Evolutionary conservation across 2,329 filamentous ascomycete genomes (phyloP).

Genomic region (Thielaviopsis cerberus): DNA sequence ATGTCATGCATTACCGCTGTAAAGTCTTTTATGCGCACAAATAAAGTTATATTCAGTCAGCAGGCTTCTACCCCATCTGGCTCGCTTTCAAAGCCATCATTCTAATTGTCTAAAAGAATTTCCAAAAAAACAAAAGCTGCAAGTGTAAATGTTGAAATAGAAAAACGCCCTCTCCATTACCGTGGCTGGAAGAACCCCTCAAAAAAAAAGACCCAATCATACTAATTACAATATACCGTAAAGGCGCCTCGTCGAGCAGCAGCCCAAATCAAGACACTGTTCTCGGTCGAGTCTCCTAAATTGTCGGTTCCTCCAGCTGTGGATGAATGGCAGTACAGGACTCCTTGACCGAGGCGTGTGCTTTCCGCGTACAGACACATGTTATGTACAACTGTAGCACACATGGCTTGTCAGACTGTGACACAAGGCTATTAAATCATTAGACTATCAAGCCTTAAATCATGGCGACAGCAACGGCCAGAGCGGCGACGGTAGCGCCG

Average conservation of each 20-base stretch:
- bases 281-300: neutral
- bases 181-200: neutral
- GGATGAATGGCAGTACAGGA: neutral
- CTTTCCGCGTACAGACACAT: neutral
- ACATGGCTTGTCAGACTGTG: neutral
- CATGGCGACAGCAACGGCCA: conserved; percentile 10
- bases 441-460: conserved; percentile 6
- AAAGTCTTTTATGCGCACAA: too few relatives aligned
- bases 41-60: too few relatives aligned
- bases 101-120: neutral
- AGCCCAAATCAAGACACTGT: neutral
- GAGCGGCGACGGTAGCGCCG: conserved; percentile 7
- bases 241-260: neutral
- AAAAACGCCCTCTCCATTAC: neutral
- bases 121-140: neutral
- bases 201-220: neutral
- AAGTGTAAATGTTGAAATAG: neutral
- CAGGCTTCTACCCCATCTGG: too few relatives aligned
- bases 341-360: neutral
- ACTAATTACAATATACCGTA: neutral
- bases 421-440: neutral
- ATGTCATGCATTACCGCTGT: too few relatives aligned
- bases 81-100: neutral
- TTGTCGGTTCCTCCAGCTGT: neutral
- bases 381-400: too few relatives aligned